phyloP scores from a whole-genome alignment of 225 moss, liverwort and hornwort genomes.

The Lunularia cruciata region DNA sequence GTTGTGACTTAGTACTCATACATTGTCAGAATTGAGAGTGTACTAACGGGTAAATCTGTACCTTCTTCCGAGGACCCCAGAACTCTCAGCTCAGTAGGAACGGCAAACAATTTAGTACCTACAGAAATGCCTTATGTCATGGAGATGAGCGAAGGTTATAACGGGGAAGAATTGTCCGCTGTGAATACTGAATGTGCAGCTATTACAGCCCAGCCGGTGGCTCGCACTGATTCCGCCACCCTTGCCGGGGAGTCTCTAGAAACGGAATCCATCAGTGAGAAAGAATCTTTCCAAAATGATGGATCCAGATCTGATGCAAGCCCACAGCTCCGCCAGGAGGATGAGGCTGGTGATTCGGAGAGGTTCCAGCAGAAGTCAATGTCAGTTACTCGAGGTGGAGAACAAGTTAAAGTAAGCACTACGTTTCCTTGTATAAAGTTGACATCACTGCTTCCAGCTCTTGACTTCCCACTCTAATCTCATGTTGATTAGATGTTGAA shows the following conservation, averaged over 20 bases:
- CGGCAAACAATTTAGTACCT: neutral
- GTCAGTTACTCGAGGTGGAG: constrained; percentile 38
- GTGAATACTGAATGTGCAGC: neutral
- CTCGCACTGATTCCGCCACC: neutral
- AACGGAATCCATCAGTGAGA: neutral
- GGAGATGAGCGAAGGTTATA: neutral
- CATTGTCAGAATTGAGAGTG: neutral
- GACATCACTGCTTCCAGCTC: neutral
- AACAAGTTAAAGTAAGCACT: constrained; percentile 23
- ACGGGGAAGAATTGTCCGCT: neutral
- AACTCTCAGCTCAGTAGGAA: neutral
- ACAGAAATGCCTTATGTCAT: neutral
- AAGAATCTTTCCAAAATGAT: neutral
- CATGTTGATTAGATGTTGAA: too few relatives aligned
- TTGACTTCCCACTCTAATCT: neutral
- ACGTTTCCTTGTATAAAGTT: too few relatives aligned
- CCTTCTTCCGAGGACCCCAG: neutral
- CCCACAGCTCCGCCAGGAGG: neutral
- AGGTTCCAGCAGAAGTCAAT: constrained; percentile 34
- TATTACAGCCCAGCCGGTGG: neutral
- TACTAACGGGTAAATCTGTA: too few relatives aligned
- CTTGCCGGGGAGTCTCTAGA: neutral
- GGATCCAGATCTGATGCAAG: neutral
- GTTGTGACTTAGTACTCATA: neutral
- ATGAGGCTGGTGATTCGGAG: neutral